Percentiles rank a stretch among this genome's conserved stretches.
phyloP scores from a whole-genome alignment of 164 flowering plant species.

The Nelumbo lutea region DNA sequence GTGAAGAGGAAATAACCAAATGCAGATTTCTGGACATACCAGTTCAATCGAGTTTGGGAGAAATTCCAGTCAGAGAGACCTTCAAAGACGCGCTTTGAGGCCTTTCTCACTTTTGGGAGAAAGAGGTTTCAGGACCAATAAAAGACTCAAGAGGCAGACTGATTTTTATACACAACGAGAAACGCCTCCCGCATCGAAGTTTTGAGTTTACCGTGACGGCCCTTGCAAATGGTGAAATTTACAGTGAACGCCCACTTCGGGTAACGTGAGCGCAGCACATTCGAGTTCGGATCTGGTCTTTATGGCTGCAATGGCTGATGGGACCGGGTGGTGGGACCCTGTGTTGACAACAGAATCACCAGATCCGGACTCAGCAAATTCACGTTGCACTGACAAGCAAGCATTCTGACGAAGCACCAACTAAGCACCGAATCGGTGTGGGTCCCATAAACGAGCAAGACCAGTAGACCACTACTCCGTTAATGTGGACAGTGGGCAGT shows the following conservation, averaged over 20 bases:
- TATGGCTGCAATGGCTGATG: no score
- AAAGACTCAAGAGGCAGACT: not conserved
- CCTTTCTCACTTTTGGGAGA: not conserved
- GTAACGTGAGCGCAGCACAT: no score
- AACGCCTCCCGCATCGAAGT: not conserved
- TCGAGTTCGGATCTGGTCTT: no score
- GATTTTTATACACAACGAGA: not conserved
- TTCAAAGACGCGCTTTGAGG: not conserved
- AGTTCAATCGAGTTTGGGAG: not conserved
- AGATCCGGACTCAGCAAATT: no score
- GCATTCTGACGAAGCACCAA: no score
- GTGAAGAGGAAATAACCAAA: not conserved
- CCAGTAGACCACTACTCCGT: no score
- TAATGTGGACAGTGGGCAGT: no score
- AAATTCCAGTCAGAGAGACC: not conserved
- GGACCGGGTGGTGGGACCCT: no score
- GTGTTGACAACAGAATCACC: no score
- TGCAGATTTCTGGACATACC: constrained; percentile 5
- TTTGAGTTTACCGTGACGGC: not conserved
- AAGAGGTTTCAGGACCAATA: not conserved
- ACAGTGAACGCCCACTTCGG: not conserved
- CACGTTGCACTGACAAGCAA: no score
- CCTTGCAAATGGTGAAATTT: not conserved
- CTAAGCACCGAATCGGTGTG: no score
- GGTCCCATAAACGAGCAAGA: no score